Evolutionary conservation across 2,329 filamentous ascomycete species (phyloP), one percentile per base, ranked within the genome.

Genomic region (Epichloe amarillans): DNA sequence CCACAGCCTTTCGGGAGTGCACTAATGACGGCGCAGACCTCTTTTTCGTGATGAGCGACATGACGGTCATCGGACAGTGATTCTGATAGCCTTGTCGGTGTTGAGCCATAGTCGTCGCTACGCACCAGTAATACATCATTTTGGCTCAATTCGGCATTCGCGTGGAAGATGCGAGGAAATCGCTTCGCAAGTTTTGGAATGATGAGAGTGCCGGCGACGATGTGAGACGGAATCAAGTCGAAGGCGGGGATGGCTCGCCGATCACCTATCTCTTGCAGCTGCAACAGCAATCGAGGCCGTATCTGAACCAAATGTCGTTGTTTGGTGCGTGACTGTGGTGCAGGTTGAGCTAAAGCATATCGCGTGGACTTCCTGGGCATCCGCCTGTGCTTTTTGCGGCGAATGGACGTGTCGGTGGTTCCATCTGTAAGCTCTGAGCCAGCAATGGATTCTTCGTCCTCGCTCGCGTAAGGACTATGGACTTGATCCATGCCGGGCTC

Each of bases 81-180:
- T 0, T 52, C 49, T 3, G 62, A 69, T 59, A 50, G 8, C 15
- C 23, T 69, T 57, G 53, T 60, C 12, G 52, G 36, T 6, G 53
- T 48, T 8, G 43, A 37, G 50, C 66, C 69, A 61, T 87, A 88
- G 55, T 84, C 77, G 56, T 87, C 84, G 51, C 83, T 85, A 58
- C 76, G 79, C 33, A 89, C 74, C 44, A 91, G 65, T 51, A 90
- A 74, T 12, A 90, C 69, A 63, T 90, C 86, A 55, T 84, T 79
- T 21, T 78, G 73, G 35, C 82, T 79, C 4, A 90, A 69, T 50
- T 80, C 74, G 44, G 79, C 77, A 58, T 80, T 81, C 21, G 76
- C 75, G 49, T 76, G 73, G 58, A 86, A 83, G 46, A 86, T 72
- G 6, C 77, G 75, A 0, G 83, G 80, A 54, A 83, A 83, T 6